A percentile compares a stretch with the other conserved stretches of the same genome.
Conservation (phyloP, 768 basidiomycete genomes). For the Lyophyllum shimeji region DNA sequence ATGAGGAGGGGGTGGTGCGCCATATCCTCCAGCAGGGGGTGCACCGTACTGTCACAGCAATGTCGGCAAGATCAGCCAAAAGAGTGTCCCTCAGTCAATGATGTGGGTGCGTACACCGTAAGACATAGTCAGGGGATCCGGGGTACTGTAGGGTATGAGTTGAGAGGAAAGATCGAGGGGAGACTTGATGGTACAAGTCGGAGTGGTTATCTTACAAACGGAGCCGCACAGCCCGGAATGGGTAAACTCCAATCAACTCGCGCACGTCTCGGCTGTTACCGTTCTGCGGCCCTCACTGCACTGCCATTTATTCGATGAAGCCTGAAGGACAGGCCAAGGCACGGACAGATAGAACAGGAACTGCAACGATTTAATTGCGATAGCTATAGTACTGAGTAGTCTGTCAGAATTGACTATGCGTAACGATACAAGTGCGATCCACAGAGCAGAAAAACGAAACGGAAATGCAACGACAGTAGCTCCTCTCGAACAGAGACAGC, state of each 20-base stretch:
- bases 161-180: not conserved
- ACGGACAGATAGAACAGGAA: no score
- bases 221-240: slow-evolving; percentile 2
- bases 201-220: not conserved
- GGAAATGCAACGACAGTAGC: not conserved
- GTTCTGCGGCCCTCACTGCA: not conserved
- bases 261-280: slow-evolving; percentile 14
- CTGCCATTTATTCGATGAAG: not conserved
- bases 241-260: not conserved
- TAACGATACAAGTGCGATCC: slow-evolving; percentile 16
- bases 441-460: not conserved
- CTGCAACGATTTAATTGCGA: not conserved
- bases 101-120: slow-evolving; percentile 29
- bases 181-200: not conserved
- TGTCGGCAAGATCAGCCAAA: slow-evolving; percentile 1
- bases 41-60: slow-evolving; percentile 16
- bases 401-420: not conserved
- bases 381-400: not conserved
- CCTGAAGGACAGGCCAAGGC: no score
- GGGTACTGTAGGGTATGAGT: not conserved
- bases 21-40: slow-evolving; percentile 15
- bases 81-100: not conserved
- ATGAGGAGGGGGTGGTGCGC: slow-evolving; percentile 22
- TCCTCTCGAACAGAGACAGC: not conserved
- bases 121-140: slow-evolving; percentile 27